Evolutionary conservation across 2,329 filamentous ascomycete species (phyloP).

Genomic region (Cladosporium sp.): DNA sequence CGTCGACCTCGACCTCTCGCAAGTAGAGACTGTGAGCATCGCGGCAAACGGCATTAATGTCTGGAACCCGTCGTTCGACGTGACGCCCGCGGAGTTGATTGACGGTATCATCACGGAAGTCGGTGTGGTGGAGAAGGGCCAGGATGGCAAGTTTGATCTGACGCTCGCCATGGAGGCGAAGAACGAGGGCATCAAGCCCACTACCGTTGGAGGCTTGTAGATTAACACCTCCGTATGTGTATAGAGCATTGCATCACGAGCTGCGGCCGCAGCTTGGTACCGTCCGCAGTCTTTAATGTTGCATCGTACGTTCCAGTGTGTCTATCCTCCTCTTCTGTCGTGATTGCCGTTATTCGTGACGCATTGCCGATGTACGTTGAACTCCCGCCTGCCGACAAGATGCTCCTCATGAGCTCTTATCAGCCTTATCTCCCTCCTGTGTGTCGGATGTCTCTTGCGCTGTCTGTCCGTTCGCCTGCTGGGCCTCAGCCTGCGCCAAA

Average conservation of each 20-base stretch:
- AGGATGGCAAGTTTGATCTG: conserved; percentile 65
- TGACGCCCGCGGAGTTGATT: conserved; percentile 84
- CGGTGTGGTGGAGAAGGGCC: conserved; percentile 77
- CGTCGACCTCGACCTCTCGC: conserved; percentile 61
- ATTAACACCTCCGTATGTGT: not conserved
- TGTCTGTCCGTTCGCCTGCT: conserved; percentile 22
- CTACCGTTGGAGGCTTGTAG: conserved; percentile 34
- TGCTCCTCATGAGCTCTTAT: not conserved
- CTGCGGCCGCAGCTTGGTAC: not conserved
- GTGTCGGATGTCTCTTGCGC: not conserved
- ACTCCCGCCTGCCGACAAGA: not conserved
- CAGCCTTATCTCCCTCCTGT: not conserved
- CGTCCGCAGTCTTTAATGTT: not conserved
- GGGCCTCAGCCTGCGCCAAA: conserved; percentile 49
- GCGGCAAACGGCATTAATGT: conserved; percentile 75
- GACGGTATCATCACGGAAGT: conserved; percentile 93
- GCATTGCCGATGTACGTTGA: not conserved
- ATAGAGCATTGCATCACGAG: not conserved
- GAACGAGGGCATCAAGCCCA: conserved; percentile 37
- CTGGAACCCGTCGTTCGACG: conserved; percentile 97
- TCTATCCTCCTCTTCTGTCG: not conserved
- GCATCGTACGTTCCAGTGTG: not conserved
- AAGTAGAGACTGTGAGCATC: conserved; percentile 72
- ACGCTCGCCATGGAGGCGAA: conserved; percentile 35
- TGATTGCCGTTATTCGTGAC: conserved; percentile 9